Conservation (phyloP, 345 rosid species). For the Pugionium cornutum region DNA sequence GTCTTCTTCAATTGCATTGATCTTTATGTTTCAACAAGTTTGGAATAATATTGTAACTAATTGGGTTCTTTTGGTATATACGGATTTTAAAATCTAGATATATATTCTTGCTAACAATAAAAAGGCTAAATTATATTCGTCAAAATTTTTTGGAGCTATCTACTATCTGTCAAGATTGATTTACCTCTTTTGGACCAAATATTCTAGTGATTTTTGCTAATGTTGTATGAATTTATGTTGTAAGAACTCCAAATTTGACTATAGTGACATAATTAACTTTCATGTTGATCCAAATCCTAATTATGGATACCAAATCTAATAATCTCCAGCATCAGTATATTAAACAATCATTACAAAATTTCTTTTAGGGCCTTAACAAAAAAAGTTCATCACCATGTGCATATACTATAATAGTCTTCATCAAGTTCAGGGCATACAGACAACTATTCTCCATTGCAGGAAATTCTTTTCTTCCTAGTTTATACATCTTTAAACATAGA, state of each 20-base stretch:
- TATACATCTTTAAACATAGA: background rate
- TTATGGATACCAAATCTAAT: background rate
- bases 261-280: background rate
- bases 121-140: background rate
- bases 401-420: background rate
- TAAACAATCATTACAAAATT: background rate
- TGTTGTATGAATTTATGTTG: too few relatives aligned
- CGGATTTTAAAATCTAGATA: background rate
- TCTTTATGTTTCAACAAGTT: constrained; percentile 27
- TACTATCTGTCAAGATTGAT: constrained; percentile 1
- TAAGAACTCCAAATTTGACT: background rate
- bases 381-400: background rate
- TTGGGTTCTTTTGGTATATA: constrained; percentile 18
- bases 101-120: background rate
- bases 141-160: constrained; percentile 1
- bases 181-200: constrained; percentile 9
- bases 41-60: constrained; percentile 22
- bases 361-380: background rate
- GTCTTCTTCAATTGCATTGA: background rate
- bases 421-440: background rate
- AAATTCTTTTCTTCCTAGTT: background rate
- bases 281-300: background rate
- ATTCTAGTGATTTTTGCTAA: too few relatives aligned
- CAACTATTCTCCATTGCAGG: background rate
- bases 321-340: background rate